Base-by-base conservation (phyloP, 495 filamentous ascomycete genomes). In the Tuber borchii region DNA sequence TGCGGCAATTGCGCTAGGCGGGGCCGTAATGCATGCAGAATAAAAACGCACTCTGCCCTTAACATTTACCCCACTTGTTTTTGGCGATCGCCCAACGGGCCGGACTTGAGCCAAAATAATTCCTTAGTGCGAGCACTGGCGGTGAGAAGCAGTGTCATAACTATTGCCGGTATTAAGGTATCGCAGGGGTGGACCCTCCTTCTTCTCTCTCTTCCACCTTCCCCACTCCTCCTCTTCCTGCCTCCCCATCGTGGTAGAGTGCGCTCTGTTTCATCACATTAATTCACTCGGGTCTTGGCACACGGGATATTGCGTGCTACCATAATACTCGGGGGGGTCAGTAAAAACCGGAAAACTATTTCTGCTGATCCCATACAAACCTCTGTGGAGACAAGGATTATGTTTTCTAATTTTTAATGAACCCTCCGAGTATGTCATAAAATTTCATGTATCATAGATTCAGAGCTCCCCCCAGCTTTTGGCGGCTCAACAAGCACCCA, bases 401-500 rank as follows among this genome's bases (percentile, higher is more conserved):
- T n/a, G n/a, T n/a, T n/a, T n/a, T n/a, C n/a, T n/a, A n/a, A n/a
- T n/a, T n/a, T n/a, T n/a, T n/a, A n/a, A n/a, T n/a, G n/a, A n/a
- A n/a, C n/a, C n/a, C n/a, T n/a, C n/a, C n/a, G n/a, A n/a, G n/a
- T n/a, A 43, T 43, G 42, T 43, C 42, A 43, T 12, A 40, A 40
- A 40, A 40, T 39, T 39, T 39, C 1, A 39, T 39, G 37, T 39
- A 42, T 7, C 9, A 2, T 0, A 10, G 42, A 7, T 1, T 43
- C 10, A 22, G 14, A 8, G n/a, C 9, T 56, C 51, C 51, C 7
- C 2, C n/a, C n/a, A 61, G 12, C 56, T 61, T 61, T 61, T 61
- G n/a, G 56, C 56, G n/a, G 56, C 56, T 61, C 56, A 61, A 61
- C 56, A 65, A 65, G 56, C 56, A 65, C 56, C 17, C 56, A 34